Conservation (phyloP, 352 stramenopile species). For the Phytophthora capsici region DNA sequence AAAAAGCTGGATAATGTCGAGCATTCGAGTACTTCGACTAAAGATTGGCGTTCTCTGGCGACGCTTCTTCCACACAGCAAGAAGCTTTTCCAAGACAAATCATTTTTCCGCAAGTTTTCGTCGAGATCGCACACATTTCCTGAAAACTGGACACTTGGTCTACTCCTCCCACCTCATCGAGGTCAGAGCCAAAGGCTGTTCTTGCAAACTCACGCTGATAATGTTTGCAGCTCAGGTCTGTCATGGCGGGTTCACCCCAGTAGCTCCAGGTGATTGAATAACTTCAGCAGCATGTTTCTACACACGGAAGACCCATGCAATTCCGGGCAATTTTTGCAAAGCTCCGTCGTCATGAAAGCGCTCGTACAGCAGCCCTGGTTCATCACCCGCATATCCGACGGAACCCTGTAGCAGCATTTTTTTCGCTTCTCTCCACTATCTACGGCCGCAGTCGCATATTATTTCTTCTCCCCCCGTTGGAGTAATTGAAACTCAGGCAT, state of each 20-base stretch:
- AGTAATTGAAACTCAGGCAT: slow-evolving; percentile 82
- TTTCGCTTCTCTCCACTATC: slow-evolving; percentile 65
- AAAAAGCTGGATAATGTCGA: slow-evolving; percentile 84
- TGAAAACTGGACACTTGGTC: slow-evolving; percentile 66
- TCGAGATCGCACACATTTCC: slow-evolving; percentile 62
- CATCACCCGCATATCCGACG: slow-evolving; percentile 33
- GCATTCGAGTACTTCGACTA: slow-evolving; percentile 81
- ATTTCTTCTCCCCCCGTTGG: slow-evolving; percentile 65
- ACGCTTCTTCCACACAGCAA: slow-evolving; percentile 68
- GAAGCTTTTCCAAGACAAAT: slow-evolving; percentile 75
- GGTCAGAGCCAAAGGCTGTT: slow-evolving; percentile 62
- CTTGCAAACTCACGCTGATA: slow-evolving; percentile 63
- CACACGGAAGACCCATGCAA: slow-evolving; percentile 75
- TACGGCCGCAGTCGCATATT: slow-evolving; percentile 67
- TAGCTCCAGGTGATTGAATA: slow-evolving; percentile 84
- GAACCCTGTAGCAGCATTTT: slow-evolving; percentile 67
- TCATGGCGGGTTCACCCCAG: slow-evolving; percentile 75
- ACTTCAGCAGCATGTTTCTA: slow-evolving; percentile 78
- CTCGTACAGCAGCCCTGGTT: slow-evolving; percentile 59
- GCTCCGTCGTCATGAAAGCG: slow-evolving; percentile 60
- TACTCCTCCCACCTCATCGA: slow-evolving; percentile 61
- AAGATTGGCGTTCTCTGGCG: slow-evolving; percentile 78
- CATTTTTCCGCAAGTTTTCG: slow-evolving; percentile 85
- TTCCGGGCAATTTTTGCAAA: slow-evolving; percentile 72
- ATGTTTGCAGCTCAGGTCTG: slow-evolving; percentile 52